A percentile compares a stretch with the other conserved stretches of the same genome.
Evolutionary conservation across 164 flowering plant genomes (phyloP).

Genomic region (Vitis vinifera): ASM3070453v1 NC_081808.1:2855501-2856000

Average conservation of each 20-base stretch:
- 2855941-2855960: no score
- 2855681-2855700: conserved; percentile 60
- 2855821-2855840: background rate
- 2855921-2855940: no score
- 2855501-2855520: no score
- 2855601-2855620: background rate
- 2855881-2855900: no score
- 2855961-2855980: no score
- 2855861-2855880: no score
- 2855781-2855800: background rate
- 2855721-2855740: conserved; percentile 66
- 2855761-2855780: conserved; percentile 62
- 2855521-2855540: no score
- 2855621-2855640: conserved; percentile 45
- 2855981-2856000: no score
- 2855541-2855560: no score
- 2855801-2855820: background rate
- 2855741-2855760: conserved; percentile 81
- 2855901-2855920: no score
- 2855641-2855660: conserved; percentile 75
- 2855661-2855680: conserved; percentile 64
- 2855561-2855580: background rate
- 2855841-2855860: background rate
- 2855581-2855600: background rate
- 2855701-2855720: conserved; percentile 39